Conservation (phyloP, 768 basidiomycete genomes). For the Polyporus arcularius region DNA sequence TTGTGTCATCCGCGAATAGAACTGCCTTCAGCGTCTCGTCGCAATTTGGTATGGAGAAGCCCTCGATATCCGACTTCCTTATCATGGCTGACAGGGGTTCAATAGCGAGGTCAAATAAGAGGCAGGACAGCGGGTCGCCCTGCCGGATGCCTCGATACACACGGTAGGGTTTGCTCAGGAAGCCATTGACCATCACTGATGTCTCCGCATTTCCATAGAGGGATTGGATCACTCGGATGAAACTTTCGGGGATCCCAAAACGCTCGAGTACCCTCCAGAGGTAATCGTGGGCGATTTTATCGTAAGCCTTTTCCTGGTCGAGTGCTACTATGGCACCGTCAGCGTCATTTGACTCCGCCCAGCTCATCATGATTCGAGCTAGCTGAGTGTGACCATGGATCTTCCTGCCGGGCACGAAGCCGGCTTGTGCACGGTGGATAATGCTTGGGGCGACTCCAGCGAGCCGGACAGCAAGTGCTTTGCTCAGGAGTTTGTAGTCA, state of each 20-base stretch:
- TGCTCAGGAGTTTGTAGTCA: conserved; percentile 35
- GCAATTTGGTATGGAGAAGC: conserved; percentile 18
- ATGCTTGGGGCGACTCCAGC: conserved; percentile 15
- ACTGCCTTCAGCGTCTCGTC: conserved; percentile 13
- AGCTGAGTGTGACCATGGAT: conserved; percentile 37
- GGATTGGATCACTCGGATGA: conserved; percentile 27
- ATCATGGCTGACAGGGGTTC: conserved; percentile 31
- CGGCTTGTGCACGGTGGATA: conserved; percentile 39
- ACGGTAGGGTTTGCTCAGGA: conserved; percentile 25
- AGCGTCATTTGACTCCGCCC: conserved; percentile 7
- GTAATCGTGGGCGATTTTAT: conserved; percentile 18
- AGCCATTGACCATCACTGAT: conserved; percentile 36
- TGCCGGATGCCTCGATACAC: conserved; percentile 37
- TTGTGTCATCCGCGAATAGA: conserved; percentile 34
- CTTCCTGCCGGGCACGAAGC: conserved; percentile 35
- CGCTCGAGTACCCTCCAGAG: conserved; percentile 7
- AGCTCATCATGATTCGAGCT: conserved; percentile 16
- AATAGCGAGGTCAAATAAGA: conserved; percentile 34
- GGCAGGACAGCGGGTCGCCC: conserved; percentile 36
- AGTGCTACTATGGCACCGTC: conserved; percentile 15
- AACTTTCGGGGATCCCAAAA: conserved; percentile 3
- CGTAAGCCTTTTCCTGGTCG: conserved; percentile 24
- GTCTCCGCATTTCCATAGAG: conserved; percentile 35
- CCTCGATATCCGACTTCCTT: conserved; percentile 17
- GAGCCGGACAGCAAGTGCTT: conserved; percentile 22